Base-by-base conservation (phyloP, 2,329 filamentous ascomycete genomes). In the Emergomyces pasteurianus region DNA sequence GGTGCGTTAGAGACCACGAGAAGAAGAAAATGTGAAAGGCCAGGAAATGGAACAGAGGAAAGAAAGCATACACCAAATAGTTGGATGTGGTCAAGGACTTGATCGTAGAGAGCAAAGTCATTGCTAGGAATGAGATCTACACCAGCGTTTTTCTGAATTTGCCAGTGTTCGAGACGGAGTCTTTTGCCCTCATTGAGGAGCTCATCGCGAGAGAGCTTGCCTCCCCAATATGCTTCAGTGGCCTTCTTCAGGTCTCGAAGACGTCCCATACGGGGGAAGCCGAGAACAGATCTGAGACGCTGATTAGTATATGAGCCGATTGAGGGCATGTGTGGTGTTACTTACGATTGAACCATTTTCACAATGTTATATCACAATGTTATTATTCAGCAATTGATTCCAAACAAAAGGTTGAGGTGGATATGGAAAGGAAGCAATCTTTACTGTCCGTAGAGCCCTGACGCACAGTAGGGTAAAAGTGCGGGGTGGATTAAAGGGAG, bases 241-340 rank as follows among this genome's bases (percentile, higher is more conserved):
- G 94, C 94, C 87, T 99, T 99, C 88, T 99, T 99, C 77, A 99
- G 86, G 84, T 99, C 94, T 86, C 94, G 91, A 81, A 95, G 89
- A 73, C 85, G 89, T 80, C 94, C 94, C 90, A 97, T 96, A 76
- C 94, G 92, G 78, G 94, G 94, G 86, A 99, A 99, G 81, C 94
- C 94, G 78, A 99, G 88, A 78, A 99, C 84, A 70, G 94, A 83
- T 68, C 78, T 81, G 63, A 28, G 46, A 18, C 31, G 16, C 23
- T 43, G 46, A 59, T 66, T 49, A 66, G 61, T 28, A 58, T 46
- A 36, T 26, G 8, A 49, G 34, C 46, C 40, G 58, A 43, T 57
- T 28, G 42, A 47, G 5, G 16, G 28, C 23, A 49, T 40, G 55
- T 12, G 16, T 36, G 47, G 54, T 58, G 55, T 50, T 78, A n/a